phyloP scores from a whole-genome alignment of 2,329 filamentous ascomycete genomes.

The Venturia oleaginea region DNA sequence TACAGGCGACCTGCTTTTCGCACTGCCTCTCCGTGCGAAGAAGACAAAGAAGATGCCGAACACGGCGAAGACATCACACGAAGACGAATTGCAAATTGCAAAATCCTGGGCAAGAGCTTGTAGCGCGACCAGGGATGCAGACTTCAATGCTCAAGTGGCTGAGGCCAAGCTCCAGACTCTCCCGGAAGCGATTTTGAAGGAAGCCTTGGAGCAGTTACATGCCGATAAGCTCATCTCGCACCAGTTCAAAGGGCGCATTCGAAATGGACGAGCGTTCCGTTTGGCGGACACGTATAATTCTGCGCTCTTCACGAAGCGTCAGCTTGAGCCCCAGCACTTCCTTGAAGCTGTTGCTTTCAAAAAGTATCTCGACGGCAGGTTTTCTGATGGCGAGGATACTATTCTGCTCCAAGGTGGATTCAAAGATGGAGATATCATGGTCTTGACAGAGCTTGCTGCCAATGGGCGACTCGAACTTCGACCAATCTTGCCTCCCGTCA shows the following conservation, averaged over 20 bases:
- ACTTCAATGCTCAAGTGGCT: slow-evolving; percentile 32
- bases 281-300: slow-evolving; percentile 27
- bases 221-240: slow-evolving; percentile 28
- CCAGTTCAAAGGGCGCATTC: slow-evolving; percentile 30
- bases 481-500: slow-evolving; percentile 8
- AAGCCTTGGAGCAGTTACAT: slow-evolving; percentile 14
- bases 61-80: neutral
- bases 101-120: slow-evolving; percentile 42
- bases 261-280: slow-evolving; percentile 35
- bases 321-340: slow-evolving; percentile 21
- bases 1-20: neutral
- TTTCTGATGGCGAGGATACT: slow-evolving; percentile 26
- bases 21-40: neutral
- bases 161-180: slow-evolving; percentile 19
- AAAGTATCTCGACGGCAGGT: slow-evolving; percentile 30
- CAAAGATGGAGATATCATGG: slow-evolving; percentile 34
- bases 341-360: slow-evolving; percentile 35
- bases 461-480: slow-evolving; percentile 24
- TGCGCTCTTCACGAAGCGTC: neutral
- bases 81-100: slow-evolving; percentile 25
- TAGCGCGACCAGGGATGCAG: slow-evolving; percentile 33
- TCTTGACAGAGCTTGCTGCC: slow-evolving; percentile 33
- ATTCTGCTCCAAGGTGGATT: slow-evolving; percentile 25
- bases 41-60: neutral
- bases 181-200: neutral